phyloP scores from a whole-genome alignment of 73 alveolate species.

The Tetrahymena malaccensis region DNA sequence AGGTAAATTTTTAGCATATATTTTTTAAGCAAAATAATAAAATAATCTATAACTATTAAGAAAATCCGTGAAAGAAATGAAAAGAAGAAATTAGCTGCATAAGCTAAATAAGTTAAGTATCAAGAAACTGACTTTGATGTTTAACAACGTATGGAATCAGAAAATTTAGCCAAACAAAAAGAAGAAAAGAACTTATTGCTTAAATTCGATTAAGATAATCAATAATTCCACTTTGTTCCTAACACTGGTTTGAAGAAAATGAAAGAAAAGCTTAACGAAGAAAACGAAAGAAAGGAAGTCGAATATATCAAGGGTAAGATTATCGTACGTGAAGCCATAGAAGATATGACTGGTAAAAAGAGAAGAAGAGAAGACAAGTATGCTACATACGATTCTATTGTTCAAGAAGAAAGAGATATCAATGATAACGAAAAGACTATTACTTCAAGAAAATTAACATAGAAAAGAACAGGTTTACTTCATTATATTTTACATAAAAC shows the following conservation, averaged over 20 bases:
- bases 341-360: slow-evolving; percentile 15
- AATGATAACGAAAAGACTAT: slow-evolving; percentile 9
- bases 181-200: slow-evolving; percentile 20
- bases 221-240: slow-evolving; percentile 27
- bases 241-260: background rate
- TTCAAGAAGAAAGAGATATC: background rate
- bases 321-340: slow-evolving; percentile 11
- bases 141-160: slow-evolving; percentile 1
- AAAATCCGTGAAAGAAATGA: background rate
- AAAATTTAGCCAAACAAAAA: slow-evolving; percentile 12
- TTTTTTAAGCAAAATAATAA: background rate
- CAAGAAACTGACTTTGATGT: background rate
- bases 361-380: slow-evolving; percentile 20
- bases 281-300: background rate
- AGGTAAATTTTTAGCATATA: background rate
- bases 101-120: background rate
- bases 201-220: slow-evolving; percentile 13
- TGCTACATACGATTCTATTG: background rate
- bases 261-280: slow-evolving; percentile 1
- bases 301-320: slow-evolving; percentile 33
- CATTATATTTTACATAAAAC: background rate
- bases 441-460: background rate
- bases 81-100: slow-evolving; percentile 5
- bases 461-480: background rate
- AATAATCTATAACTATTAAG: background rate